Conservation (phyloP, 371 early-diverging fungal species). For the Chytridiales sp. region DNA sequence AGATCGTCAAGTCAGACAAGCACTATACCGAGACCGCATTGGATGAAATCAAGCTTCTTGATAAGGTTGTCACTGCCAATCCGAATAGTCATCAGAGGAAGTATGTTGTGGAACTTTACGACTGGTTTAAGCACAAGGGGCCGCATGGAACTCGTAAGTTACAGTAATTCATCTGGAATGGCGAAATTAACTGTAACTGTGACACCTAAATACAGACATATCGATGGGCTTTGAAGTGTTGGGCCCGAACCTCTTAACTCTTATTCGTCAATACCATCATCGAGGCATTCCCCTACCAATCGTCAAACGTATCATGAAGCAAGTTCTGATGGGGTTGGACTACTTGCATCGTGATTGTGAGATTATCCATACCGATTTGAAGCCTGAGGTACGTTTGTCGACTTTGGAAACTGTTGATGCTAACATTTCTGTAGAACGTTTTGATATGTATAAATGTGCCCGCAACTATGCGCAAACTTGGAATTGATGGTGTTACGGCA, state of each 20-base stretch:
- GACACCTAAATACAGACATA: slow-evolving; percentile 53
- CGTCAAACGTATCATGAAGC: slow-evolving; percentile 83
- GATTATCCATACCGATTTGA: slow-evolving; percentile 97
- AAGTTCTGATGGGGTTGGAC: slow-evolving; percentile 86
- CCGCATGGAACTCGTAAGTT: slow-evolving; percentile 77
- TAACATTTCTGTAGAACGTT: slow-evolving; percentile 62
- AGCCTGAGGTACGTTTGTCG: slow-evolving; percentile 68
- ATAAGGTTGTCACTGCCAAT: slow-evolving; percentile 70
- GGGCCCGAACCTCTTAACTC: slow-evolving; percentile 87
- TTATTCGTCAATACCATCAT: slow-evolving; percentile 70
- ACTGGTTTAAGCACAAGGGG: slow-evolving; percentile 85
- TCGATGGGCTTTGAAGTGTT: slow-evolving; percentile 97
- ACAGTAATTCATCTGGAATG: neutral
- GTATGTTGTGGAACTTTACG: slow-evolving; percentile 81
- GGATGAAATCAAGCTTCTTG: slow-evolving; percentile 91
- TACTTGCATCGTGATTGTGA: slow-evolving; percentile 92
- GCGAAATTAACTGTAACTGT: neutral
- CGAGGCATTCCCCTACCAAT: slow-evolving; percentile 81
- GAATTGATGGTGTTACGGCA: slow-evolving; percentile 30
- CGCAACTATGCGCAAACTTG: slow-evolving; percentile 52
- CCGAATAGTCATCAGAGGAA: slow-evolving; percentile 56
- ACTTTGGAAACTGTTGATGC: neutral
- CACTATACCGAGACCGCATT: slow-evolving; percentile 94
- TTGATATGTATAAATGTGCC: slow-evolving; percentile 85
- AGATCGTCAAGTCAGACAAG: slow-evolving; percentile 92